Base-by-base conservation (phyloP, 2,329 filamentous ascomycete species). In the Claviceps humidiphila region DNA sequence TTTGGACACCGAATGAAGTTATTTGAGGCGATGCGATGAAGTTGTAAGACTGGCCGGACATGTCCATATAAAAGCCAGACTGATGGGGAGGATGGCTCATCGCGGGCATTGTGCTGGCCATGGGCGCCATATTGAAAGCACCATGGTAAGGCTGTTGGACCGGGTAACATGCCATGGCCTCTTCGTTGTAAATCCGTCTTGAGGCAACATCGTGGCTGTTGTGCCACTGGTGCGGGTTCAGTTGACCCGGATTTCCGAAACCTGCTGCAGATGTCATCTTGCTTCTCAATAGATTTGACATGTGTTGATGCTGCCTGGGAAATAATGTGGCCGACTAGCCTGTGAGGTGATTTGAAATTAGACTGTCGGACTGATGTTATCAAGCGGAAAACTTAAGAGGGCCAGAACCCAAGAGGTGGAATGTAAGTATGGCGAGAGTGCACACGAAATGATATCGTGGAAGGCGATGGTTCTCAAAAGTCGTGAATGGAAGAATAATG, bases 91-190 rank as follows among this genome's bases (percentile, higher is more conserved):
- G 67, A 58, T 72, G 74, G 6, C 59, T 61, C 24, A 63, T 55
- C 38, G 68, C 66, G 0, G 75, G 74, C 34, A 78, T 63, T 48
- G 71, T 62, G 56, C 65, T 70, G 34, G 64, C 63, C 67, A 79
- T 69, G 16, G 64, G 56, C 20, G 58, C 63, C 74, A 78, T 75
- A 57, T 73, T 74, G 61, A 74, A 78, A 7, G 68, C 63, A 4
- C 57, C 67, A 47, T 59, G 58, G 14, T 60, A 58, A 37, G 53
- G 51, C 1, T 53, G 57, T 4, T 58, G 50, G 38, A 54, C 55
- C 17, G 59, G 55, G 40, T 64, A 61, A 45, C 64, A 62, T 49
- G 64, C 57, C 67, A 74, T 71, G 51, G 73, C 70, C 56, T 71
- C 64, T 52, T 75, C 73, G 34, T 64, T 16, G 6, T 8, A 37